These are phyloP conservation scores for Penicillium sp. DNA, from an alignment of 2,329 filamentous ascomycete genomes.

Conservation along the genomic window DNA sequence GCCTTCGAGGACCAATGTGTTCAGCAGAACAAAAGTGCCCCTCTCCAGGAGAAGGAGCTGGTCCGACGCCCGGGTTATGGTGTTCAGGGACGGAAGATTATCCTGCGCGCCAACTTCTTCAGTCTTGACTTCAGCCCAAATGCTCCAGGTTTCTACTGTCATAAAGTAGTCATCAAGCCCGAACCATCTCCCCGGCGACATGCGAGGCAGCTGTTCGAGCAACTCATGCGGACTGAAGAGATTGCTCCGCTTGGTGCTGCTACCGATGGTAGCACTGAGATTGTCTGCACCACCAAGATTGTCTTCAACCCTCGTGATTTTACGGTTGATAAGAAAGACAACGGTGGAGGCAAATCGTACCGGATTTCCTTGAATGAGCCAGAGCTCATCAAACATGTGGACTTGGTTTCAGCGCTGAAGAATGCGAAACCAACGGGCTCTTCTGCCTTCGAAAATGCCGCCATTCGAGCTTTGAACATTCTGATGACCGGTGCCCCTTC, in stretches of 20 bases:
- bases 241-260: conserved; percentile 2
- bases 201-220: conserved; percentile 5
- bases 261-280: conserved; percentile 14
- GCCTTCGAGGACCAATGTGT: background rate
- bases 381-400: no score
- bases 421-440: no score
- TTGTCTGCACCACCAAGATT: conserved; percentile 7
- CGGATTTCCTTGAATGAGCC: no score
- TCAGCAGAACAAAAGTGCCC: background rate
- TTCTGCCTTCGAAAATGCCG: background rate
- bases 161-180: no score
- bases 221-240: conserved; percentile 6
- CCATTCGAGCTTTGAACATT: conserved; percentile 18
- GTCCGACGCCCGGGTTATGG: conserved; percentile 19
- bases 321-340: no score
- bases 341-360: no score
- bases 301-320: no score
- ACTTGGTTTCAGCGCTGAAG: no score
- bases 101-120: conserved; percentile 20
- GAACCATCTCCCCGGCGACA: conserved; percentile 2
- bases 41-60: background rate
- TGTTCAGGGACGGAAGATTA: conserved; percentile 3
- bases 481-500: conserved; percentile 14
- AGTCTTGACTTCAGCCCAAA: no score
- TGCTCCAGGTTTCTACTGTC: no score